Evolutionary conservation across 2,329 filamentous ascomycete genomes (phyloP).

Genomic region (Phyllosticta citrichinensis): DNA sequence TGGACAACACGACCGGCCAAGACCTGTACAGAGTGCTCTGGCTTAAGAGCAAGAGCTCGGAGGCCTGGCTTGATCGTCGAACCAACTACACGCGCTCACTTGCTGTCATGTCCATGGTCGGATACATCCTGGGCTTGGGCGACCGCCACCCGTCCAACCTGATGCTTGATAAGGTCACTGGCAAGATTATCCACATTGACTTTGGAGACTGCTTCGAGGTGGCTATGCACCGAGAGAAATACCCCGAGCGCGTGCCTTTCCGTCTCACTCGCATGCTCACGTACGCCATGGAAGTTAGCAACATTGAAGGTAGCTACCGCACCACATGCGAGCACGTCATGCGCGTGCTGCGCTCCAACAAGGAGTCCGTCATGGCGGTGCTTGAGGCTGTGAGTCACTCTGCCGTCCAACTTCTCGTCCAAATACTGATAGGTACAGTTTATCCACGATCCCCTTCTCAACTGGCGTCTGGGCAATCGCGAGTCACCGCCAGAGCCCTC

Average conservation of each 20-base stretch:
- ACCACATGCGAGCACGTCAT: conserved; percentile 98
- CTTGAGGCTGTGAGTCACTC: conserved; percentile 74
- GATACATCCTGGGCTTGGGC: conserved; percentile 92
- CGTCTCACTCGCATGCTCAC: conserved; percentile 96
- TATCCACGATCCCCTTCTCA: conserved; percentile 97
- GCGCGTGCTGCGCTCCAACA: conserved; percentile 91
- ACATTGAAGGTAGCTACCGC: conserved; percentile 96
- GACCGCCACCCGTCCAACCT: conserved; percentile 96
- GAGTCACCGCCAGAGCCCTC: conserved; percentile 51
- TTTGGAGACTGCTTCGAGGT: conserved; percentile 99
- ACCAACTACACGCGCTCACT: conserved; percentile 98
- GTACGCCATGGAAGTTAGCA: conserved; percentile 99
- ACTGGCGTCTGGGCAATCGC: conserved; percentile 71
- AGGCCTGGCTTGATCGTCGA: conserved; percentile 91
- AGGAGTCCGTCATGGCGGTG: conserved; percentile 97
- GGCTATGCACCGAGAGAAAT: conserved; percentile 98
- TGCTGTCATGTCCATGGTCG: conserved; percentile 99
- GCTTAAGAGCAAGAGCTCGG: conserved; percentile 97
- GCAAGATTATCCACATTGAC: conserved; percentile 97
- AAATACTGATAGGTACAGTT: conserved; percentile 49
- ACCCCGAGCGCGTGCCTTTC: conserved; percentile 95
- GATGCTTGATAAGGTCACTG: conserved; percentile 91
- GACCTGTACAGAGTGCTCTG: conserved; percentile 96
- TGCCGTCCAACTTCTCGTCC: conserved; percentile 8
- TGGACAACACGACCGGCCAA: conserved; percentile 98